Evolutionary conservation across 2,329 filamentous ascomycete species (phyloP), one percentile per base, ranked within the genome.

Genomic region (Pseudocercospora cruenta): DNA sequence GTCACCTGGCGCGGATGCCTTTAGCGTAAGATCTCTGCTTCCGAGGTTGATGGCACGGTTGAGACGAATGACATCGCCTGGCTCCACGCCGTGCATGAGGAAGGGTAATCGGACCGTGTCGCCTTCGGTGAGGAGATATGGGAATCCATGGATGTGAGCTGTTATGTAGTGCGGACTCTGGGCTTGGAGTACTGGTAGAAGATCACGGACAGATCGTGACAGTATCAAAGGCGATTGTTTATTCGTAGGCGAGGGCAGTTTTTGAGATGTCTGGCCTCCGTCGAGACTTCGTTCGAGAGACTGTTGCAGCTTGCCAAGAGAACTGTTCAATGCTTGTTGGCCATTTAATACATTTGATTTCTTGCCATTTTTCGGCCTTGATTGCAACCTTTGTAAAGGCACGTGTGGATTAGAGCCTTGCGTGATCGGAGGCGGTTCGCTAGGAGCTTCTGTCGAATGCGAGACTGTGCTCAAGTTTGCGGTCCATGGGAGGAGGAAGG

Each of bases 21-120:
- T 92, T 69, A 98, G 84, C 4, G 94, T 97, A 81, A 92, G 96
- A 79, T 98, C 94, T 69, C 95, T 86, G 71, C 90, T 94, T 28
- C 95, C 95, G 53, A 99, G 82, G 62, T 90, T 84, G 47, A 88
- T 90, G 24, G 93, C 95, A 63, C 93, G 90, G 81, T 97, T 94
- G 65, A 99, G 85, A 6, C 94, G 91, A 67, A 99, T 84, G 43
- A 96, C 83, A 77, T 98, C 94, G 31, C 95, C 95, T 0, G 93
- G 90, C 65, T 78, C 74, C 47, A 84, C 82, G 65, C 78, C 73
- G 22, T 80, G 79, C 82, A 84, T 84, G 19, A 80, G 77, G 74
- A 84, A 85, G 2, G 83, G 83, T 10, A 85, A 77, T 14, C 82
- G 82, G 6, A 85, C 57, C 0, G 78, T 81, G 67, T 85, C 83